Base-by-base conservation (phyloP, 345 rosid species). In the Gossypium rotundifolium region DNA sequence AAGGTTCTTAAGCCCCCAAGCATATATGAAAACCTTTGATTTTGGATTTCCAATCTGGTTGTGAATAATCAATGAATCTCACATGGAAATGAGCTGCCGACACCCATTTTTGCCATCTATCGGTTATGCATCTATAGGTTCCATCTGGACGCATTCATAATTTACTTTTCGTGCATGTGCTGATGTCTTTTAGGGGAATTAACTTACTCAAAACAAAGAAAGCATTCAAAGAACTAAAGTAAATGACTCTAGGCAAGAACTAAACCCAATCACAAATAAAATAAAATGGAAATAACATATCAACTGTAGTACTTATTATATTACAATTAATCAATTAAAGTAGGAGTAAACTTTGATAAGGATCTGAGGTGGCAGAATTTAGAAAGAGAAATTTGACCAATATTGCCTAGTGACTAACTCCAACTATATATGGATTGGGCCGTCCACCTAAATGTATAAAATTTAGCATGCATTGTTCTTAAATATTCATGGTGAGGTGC, bases 391-490 rank as follows among this genome's bases (percentile, higher is more conserved):
- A 1, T 12, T 60, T 25, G 22, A 16, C 66, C 46, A 33, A 58
- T 3, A 22, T 58, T 17, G 22, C 38, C 45, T 29, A 25, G 64
- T 13, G 33, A 29, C 45, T 16, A 62, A 42, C 6, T 72, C 38
- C 61, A 74, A 40, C 77, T 4, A 52, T 54, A 11, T 14, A 23
- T 33, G 7, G 40, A 33, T 33, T 33, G 40, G 66, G 33, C 45
- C 62, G 57, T 57, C 77, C 65, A 75, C 72, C 55, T 65, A 75
- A 51, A 12, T 62, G 14, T 13, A 13, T 5, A 18, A 7, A 14
- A 13, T 0, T 9, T 7, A 17, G 11, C 58, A 11, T 46, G 51
- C 12, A 2, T 46, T 46, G 16, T 11, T 46, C 51, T 11, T 46
- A 11, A 10, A 46, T 46, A 46, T 46, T 46, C 51, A 2, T 46